Base-by-base conservation (phyloP, 1,284 basidiomycete species). In the Afroboletus lepidellus region DNA sequence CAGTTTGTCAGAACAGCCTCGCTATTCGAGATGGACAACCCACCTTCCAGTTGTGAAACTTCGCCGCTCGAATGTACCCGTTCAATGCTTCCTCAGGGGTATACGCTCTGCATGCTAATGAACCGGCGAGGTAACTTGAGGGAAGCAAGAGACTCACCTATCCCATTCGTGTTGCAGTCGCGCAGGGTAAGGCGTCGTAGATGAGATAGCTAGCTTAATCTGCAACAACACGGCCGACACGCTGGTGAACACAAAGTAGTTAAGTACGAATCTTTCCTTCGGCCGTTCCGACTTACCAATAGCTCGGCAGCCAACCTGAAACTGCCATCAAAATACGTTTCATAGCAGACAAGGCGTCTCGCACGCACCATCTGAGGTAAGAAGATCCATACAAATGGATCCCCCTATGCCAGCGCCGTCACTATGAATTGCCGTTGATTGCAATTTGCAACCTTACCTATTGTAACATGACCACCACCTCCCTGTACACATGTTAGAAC, bases 351-450 rank as follows among this genome's bases (percentile, higher is more conserved):
- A 8, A 29, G 42, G 20, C 20, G n/a, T 18, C 12, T 25, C 24
- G 12, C 29, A 55, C 75, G 57, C 50, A 79, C 80, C 83, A 55
- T 83, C 79, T 0, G 81, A 72, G 1, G 83, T 85, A 42, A 85
- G 64, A 12, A 85, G 69, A 62, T 85, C 83, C 82, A 85, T 84
- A 56, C 83, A 85, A 48, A 85, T 84, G 7, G 82, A 84, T 3
- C 83, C 83, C 24, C 81, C 81, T 83, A 45, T 15, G 23, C 29
- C 15, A 39, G 50, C 21, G 8, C 8, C n/a, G n/a, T n/a, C n/a
- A n/a, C n/a, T n/a, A n/a, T n/a, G n/a, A 8, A 30, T 41, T 48
- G 34, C 24, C 11, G 37, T 8, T 33, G n/a, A 18, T 37, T n/a
- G 18, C 16, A 23, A 42, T n/a, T n/a, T 4, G 39, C 30, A 21